Base-by-base conservation (phyloP, 345 rosid species). In the Eucalyptus camaldulensis region DNA sequence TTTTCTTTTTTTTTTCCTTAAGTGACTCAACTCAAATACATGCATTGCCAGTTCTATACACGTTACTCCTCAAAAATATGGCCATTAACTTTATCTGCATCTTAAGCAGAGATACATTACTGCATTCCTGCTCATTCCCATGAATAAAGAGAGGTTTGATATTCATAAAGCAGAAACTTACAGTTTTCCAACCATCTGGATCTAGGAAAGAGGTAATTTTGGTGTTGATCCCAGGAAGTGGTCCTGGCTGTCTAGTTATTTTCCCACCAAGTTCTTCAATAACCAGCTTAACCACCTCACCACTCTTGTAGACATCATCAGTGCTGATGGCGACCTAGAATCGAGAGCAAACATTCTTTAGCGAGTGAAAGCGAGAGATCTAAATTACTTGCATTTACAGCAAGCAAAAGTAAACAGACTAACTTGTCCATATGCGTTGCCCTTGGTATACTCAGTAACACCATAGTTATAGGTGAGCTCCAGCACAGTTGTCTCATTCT, bases 101-200 rank as follows among this genome's bases (percentile, higher is more conserved):
- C 40, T 69, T 69, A 14, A 72, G 81, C 81, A 72, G 45, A 72
- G 81, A 72, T 72, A 33, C 21, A 37, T 2, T 37, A 21, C 81
- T 10, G 81, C 81, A 19, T 72, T 72, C 81, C 81, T 72, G 81
- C 45, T 5, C 6, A 72, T 72, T 37, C 81, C 44, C 25, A 10
- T 19, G 25, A 37, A 37, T 19, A 72, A 72, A 40, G 15, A 3
- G 8, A 76, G 83, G 83, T 76, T 76, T 40, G 83, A 40, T 2
- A 76, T 37, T 76, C 15, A 6, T 6, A 76, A 40, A 76, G 11
- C 87, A 22, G 25, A 54, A 90, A 91, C 96, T 90, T 91, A 96
- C 98, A 10, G 98, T 96, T 94, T 98, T 98, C 99, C 99, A 97
- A 90, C 99, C 99, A 93, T 98, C 99, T 45, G 98, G 99, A 89